Percentiles rank a stretch among this genome's conserved stretches.
phyloP scores from a whole-genome alignment of 2,329 filamentous ascomycete genomes.

The Alternaria ventricosa region DNA sequence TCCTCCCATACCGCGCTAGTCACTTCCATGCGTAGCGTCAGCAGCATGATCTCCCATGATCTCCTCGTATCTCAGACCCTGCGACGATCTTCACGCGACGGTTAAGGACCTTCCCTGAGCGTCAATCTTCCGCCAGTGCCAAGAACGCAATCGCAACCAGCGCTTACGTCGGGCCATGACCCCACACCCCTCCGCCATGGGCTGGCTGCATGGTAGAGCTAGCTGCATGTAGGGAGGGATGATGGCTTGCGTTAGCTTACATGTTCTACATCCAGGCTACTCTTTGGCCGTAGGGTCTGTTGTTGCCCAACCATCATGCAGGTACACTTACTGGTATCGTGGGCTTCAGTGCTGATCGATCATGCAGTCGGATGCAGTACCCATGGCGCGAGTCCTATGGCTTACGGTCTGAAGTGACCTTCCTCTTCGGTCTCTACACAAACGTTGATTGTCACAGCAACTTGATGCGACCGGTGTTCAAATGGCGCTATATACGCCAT shows the following conservation, averaged over 20 bases:
- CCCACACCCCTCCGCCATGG: conserved; percentile 4
- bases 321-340: not conserved
- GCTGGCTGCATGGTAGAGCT: not conserved
- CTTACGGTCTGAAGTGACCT: not conserved
- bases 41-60: conserved; percentile 10
- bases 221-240: not conserved
- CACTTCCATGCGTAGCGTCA: not conserved
- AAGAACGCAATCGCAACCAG: conserved; percentile 11
- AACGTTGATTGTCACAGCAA: not conserved
- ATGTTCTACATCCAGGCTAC: not conserved
- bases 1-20: not conserved
- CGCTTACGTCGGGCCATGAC: conserved; percentile 4
- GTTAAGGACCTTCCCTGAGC: conserved; percentile 11
- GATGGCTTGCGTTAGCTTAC: conserved; percentile 3
- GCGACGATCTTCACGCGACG: conserved; percentile 4
- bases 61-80: conserved; percentile 14
- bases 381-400: not conserved
- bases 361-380: not conserved
- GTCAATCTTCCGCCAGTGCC: conserved; percentile 10
- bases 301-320: not conserved
- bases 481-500: not conserved
- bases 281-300: not conserved
- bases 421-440: not conserved
- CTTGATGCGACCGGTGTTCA: not conserved
- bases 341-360: not conserved